Conservation (phyloP, 2,329 filamentous ascomycete species). For the Onygenales sp. region DNA sequence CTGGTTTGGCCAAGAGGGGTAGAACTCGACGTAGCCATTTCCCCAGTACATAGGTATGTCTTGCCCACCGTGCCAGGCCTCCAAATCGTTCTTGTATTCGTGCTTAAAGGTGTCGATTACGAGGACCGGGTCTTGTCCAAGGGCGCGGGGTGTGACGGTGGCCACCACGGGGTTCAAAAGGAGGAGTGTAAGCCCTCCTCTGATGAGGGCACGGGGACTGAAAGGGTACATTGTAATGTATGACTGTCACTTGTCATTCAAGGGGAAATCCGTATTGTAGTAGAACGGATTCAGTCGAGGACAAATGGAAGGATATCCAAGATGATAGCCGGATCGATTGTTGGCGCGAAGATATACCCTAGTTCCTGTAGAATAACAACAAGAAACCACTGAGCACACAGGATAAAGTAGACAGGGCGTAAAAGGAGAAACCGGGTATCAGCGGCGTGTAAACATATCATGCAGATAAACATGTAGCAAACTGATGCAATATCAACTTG, state of each 20-base stretch:
- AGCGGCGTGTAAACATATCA: no score
- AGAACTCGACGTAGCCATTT: conserved; percentile 45
- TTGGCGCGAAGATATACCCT: no score
- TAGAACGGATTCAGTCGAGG: not conserved
- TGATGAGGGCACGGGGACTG: not conserved
- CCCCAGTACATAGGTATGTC: conserved; percentile 45
- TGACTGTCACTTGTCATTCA: not conserved
- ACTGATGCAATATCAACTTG: no score
- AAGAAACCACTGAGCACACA: not conserved
- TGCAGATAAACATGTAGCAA: no score
- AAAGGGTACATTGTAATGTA: not conserved
- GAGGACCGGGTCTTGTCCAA: conserved; percentile 10
- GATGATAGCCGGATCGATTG: no score
- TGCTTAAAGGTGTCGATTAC: conserved; percentile 54
- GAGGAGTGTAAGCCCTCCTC: not conserved
- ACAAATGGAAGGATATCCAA: not conserved
- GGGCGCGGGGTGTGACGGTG: not conserved
- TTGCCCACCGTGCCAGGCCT: conserved; percentile 60
- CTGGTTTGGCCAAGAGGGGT: conserved; percentile 51
- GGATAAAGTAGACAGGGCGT: not conserved
- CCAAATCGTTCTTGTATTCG: conserved; percentile 47
- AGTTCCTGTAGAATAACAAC: not conserved
- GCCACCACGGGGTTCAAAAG: not conserved
- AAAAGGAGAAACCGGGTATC: not conserved
- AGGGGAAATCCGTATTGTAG: not conserved